Evolutionary conservation across 371 early-diverging fungal species (phyloP), one percentile per base, ranked within the genome.

Genomic region (Thermomucor indicae-seudaticae): DNA sequence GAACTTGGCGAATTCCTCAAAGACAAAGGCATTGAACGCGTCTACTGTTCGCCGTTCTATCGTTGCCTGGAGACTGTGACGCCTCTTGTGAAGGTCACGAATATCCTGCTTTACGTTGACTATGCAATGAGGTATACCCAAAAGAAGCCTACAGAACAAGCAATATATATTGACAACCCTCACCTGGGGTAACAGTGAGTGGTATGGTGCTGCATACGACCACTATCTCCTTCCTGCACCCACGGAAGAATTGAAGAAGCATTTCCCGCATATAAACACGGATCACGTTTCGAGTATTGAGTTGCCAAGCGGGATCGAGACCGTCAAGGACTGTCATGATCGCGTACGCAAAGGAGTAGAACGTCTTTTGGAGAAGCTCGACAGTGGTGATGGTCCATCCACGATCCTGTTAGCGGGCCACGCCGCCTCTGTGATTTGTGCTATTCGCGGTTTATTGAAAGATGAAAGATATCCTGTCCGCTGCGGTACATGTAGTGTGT

Each of bases 11-110:
- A 25, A 1, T 65, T 31, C 43, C 51, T 71, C 4, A 56, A 60
- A 16, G 58, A 60, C 43, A 64, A 67, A 46, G 38, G 39, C 12
- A 65, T 67, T 16, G 31, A 67, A 30, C 49, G 58, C 10, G 55
- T 65, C 12, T 71, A 64, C 51, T 57, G 65, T 2, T 71, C 67
- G 8, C 67, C 71, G 2, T 67, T 71, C 40, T 71, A 71, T 40
- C 67, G 71, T 10, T 57, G 52, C 6, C 35, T 71, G 2, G 60
- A 71, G 32, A 62, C 67, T 7, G 63, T 67, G 0, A 45, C 55
- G 17, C 71, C 71, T n/a, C 35, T 67, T 0, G 58, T 58, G 7
- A 37, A 64, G 22, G 55, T 31, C 16, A 46, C 54, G 6, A 30
- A 49, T 14, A 45, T 51, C 14, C 64, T 65, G 12, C 51, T 71